A percentile compares a stretch with the other conserved stretches of the same genome.
These are phyloP conservation scores for Pleoardoris graminearum DNA, from an alignment of 2,329 filamentous ascomycete genomes.

Conservation along the genomic window DNA sequence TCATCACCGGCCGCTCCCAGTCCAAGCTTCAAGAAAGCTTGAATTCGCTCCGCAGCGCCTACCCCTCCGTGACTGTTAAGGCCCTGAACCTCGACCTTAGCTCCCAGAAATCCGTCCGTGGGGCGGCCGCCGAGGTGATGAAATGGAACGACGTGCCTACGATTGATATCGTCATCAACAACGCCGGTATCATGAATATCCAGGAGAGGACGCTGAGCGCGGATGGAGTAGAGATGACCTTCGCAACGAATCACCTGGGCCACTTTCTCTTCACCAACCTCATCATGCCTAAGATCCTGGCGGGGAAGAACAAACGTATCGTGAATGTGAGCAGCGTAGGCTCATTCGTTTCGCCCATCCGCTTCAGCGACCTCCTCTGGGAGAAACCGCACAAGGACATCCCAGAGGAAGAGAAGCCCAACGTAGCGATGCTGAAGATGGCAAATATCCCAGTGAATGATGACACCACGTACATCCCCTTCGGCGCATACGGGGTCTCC, in stretches of 20 bases:
- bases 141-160: conserved; percentile 18
- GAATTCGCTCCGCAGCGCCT: conserved; percentile 29
- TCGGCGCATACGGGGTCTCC: conserved; percentile 16
- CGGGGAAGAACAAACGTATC: conserved; percentile 30
- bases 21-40: conserved; percentile 44
- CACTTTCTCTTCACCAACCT: conserved; percentile 49
- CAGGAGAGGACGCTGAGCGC: conserved; percentile 34
- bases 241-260: conserved; percentile 51
- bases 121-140: conserved; percentile 30
- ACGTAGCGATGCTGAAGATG: not conserved
- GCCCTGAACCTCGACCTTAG: conserved; percentile 34
- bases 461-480: conserved; percentile 4
- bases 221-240: conserved; percentile 48
- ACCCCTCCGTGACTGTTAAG: conserved; percentile 37
- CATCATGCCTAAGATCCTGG: conserved; percentile 42
- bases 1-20: conserved; percentile 43
- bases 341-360: conserved; percentile 4
- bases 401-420: not conserved
- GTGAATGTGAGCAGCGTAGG: conserved; percentile 11
- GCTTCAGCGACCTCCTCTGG: conserved; percentile 2
- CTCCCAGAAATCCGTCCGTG: conserved; percentile 30
- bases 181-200: conserved; percentile 29
- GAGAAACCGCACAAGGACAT: not conserved
- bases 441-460: not conserved
- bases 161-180: conserved; percentile 46